Conservation (phyloP, 208 protist species). For the Trypanosoma platydactyli region DNA sequence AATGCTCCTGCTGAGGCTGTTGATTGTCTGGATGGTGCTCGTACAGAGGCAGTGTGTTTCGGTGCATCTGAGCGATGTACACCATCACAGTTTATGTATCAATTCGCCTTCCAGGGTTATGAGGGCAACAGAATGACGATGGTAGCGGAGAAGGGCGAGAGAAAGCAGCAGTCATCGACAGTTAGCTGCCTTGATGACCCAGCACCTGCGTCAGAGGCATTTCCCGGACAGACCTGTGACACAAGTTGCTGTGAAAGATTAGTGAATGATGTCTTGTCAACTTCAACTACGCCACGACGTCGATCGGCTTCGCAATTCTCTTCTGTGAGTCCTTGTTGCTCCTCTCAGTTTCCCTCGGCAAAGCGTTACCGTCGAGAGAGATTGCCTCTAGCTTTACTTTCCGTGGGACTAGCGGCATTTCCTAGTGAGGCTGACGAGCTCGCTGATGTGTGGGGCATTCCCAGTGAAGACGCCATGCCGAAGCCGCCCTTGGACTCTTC, state of each 20-base stretch:
- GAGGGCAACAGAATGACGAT: neutral
- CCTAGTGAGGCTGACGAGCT: neutral
- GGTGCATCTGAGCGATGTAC: constrained; percentile 7
- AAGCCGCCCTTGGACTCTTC: neutral
- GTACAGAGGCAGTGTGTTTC: neutral
- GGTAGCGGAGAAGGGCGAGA: neutral
- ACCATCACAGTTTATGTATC: constrained; percentile 29
- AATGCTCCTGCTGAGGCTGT: neutral
- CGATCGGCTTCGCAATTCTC: constrained; percentile 7
- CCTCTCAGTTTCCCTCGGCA: neutral
- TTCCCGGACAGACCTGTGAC: neutral
- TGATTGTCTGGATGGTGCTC: too few species aligned
- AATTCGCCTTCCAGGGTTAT: constrained; percentile 25
- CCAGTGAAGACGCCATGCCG: neutral
- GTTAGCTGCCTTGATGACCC: neutral
- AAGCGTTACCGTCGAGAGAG: constrained; percentile 17
- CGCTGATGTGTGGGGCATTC: neutral
- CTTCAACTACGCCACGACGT: neutral
- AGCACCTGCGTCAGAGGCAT: neutral
- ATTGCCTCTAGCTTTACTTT: constrained; percentile 19
- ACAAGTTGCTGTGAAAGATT: neutral
- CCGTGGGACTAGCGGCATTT: constrained; percentile 3
- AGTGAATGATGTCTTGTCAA: neutral
- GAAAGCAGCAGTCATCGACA: neutral
- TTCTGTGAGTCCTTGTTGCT: constrained; percentile 1